Conservation (phyloP, 2,329 filamentous ascomycete species). For the Aquanectria penicillioides region DNA sequence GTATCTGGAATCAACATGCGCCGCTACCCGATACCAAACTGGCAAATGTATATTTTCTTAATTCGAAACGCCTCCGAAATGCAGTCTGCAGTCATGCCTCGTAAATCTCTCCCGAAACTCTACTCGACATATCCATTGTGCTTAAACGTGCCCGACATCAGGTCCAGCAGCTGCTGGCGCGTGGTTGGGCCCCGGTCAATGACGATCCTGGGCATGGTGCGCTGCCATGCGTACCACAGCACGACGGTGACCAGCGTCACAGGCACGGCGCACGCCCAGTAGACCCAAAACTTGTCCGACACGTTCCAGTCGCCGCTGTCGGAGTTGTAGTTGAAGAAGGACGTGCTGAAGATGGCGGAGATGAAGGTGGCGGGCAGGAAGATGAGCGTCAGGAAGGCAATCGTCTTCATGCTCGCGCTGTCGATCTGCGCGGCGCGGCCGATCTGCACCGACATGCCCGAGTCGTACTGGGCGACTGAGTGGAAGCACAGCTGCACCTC, state of each 20-base stretch:
- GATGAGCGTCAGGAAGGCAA: conserved; percentile 58
- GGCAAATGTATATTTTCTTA: too few species aligned
- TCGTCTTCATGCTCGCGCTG: conserved; percentile 61
- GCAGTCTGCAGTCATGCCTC: too few species aligned
- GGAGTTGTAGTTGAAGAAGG: conserved; percentile 51
- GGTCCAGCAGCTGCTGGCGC: too few species aligned
- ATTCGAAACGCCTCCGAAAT: too few species aligned
- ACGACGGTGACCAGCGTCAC: conserved; percentile 37
- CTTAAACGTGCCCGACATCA: too few species aligned
- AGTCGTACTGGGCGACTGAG: conserved; percentile 53
- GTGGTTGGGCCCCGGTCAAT: background rate
- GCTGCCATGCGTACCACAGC: conserved; percentile 34
- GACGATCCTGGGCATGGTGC: background rate
- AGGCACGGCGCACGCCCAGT: conserved; percentile 46
- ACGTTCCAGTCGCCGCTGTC: conserved; percentile 41
- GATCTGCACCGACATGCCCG: conserved; percentile 50
- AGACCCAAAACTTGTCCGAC: conserved; percentile 48
- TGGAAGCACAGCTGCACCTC: conserved; percentile 65
- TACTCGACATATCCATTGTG: too few species aligned
- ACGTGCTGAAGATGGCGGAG: conserved; percentile 58
- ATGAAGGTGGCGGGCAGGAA: conserved; percentile 64
- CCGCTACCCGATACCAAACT: too few species aligned
- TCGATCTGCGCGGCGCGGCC: conserved; percentile 54
- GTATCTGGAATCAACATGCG: too few species aligned
- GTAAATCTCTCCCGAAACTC: too few species aligned